Evolutionary conservation across 345 rosid genomes (phyloP), one percentile per base, ranked within the genome.

Genomic region (Trapa bicornis): DNA sequence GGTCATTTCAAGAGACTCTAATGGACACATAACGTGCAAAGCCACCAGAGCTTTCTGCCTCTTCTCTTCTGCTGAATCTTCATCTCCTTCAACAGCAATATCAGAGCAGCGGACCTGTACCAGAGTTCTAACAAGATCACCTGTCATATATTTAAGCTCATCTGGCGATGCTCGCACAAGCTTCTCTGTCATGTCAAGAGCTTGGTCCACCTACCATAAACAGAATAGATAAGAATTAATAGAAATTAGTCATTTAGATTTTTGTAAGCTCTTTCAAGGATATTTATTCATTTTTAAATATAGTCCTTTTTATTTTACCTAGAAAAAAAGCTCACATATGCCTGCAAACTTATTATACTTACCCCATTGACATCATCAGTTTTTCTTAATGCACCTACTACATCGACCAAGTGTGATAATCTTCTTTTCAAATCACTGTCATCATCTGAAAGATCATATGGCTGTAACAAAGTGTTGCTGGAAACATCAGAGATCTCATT

Each of bases 121-220:
- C 38, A 94, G 92, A 77, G 78, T 79, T 75, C 92, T 87, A 68
- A 75, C 77, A 75, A 93, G 91, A 71, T 93, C 96, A 66, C 89
- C 78, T 47, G 96, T 92, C 71, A 91, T 45, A 65, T 84, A 89
- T 36, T 76, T 81, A 67, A 93, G 87, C 75, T 93, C 98, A 79
- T 88, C 97, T 48, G 98, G 96, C 57, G 97, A 83, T 75, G 96
- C 94, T 75, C 95, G 87, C 65, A 93, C 87, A 81, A 93, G 97
- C 71, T 84, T 88, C 81, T 93, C 98, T 65, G 85, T 88, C 68
- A 77, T 91, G 77, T 78, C 83, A 72, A 93, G 83, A 67, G 97
- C 99, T 78, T 79, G 86, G 77, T 94, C 97, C 75, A 87, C 85
- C 99, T 93, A 90, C 65, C 60, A 33, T 0, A 76, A 73, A 8